Base-by-base conservation (phyloP, 306 rosid genomes). In the Vigna unguiculata region DNA sequence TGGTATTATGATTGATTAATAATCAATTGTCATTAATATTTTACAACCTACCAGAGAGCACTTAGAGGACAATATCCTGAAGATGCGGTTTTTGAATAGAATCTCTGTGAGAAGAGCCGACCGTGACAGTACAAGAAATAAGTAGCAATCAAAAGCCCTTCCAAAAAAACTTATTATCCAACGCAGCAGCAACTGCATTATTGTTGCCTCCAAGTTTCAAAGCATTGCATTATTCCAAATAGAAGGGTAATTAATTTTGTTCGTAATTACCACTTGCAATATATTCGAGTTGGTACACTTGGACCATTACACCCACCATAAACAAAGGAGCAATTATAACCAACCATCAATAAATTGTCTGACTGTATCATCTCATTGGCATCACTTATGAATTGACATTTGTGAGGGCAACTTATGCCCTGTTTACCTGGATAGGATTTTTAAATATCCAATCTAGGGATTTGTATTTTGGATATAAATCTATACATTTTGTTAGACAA, bases 251-350 rank as follows among this genome's bases (percentile, higher is more conserved):
- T 72, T 22, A 73, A 28, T 74, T 72, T 12, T 28, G 4, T 25
- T 45, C 70, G 71, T 43, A 45, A 51, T 32, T 34, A 46, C 20
- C 40, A 54, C 53, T 41, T 53, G 19, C 68, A 76, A 48, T 75
- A 63, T 9, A 76, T 68, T 47, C 36, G 43, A 80, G 78, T 36
- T 53, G 62, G 80, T 74, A 67, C 83, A 64, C 78, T 22, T 45
- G 40, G 15, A 46, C 59, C 43, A 16, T 68, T 25, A 24, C 59
- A 71, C 4, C 25, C 76, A 54, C 51, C 74, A 77, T 24, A 64
- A 55, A 71, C 32, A 21, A 75, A 24, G 57, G 51, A 57, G 30
- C 58, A 68, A 67, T 60, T 16, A 30, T 43, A 57, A 47, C 24
- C 52, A 59, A 45, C 73, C 69, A 38, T 38, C 4, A 46, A 59